Conservation (phyloP, 108 stramenopile species). For the Licmophora abbreviata region DNA sequence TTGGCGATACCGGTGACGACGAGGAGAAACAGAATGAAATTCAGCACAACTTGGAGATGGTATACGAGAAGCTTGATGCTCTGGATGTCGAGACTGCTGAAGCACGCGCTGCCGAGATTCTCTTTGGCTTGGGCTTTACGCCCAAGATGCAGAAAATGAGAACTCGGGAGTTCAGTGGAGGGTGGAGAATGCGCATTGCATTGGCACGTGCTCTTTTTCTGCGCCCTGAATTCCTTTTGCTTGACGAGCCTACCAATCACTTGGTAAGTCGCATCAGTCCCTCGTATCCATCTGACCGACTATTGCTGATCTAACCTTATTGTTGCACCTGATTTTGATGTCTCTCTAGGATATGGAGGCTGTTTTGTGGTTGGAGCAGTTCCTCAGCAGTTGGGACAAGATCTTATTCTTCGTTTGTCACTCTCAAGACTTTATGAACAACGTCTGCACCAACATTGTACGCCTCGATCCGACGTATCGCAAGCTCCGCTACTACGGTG, state of each 20-base stretch:
- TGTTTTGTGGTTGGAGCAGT: constrained; percentile 98
- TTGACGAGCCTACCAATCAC: constrained; percentile 53
- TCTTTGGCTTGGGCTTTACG: constrained; percentile 97
- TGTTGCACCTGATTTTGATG: not conserved
- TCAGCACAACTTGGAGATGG: constrained; percentile 60
- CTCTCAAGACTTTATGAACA: constrained; percentile 98
- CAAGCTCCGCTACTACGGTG: constrained; percentile 91
- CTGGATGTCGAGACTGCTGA: constrained; percentile 94
- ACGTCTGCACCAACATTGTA: constrained; percentile 95
- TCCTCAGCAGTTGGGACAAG: constrained; percentile 87
- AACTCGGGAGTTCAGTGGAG: constrained; percentile 94
- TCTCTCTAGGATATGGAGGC: constrained; percentile 81
- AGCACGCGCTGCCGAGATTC: constrained; percentile 91
- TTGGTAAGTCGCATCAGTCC: not conserved
- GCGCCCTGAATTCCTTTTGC: constrained; percentile 42
- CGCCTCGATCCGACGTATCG: constrained; percentile 85
- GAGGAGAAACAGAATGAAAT: constrained; percentile 73
- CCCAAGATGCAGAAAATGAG: constrained; percentile 84
- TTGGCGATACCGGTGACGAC: constrained; percentile 79
- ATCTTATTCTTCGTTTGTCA: constrained; percentile 93
- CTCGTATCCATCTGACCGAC: not conserved
- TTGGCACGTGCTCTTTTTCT: constrained; percentile 94
- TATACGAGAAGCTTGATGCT: constrained; percentile 95
- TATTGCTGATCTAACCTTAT: not conserved
- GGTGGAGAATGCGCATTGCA: constrained; percentile 98